Conservation (phyloP, 2,329 filamentous ascomycete species). For the Elsinoe fawcettii region DNA sequence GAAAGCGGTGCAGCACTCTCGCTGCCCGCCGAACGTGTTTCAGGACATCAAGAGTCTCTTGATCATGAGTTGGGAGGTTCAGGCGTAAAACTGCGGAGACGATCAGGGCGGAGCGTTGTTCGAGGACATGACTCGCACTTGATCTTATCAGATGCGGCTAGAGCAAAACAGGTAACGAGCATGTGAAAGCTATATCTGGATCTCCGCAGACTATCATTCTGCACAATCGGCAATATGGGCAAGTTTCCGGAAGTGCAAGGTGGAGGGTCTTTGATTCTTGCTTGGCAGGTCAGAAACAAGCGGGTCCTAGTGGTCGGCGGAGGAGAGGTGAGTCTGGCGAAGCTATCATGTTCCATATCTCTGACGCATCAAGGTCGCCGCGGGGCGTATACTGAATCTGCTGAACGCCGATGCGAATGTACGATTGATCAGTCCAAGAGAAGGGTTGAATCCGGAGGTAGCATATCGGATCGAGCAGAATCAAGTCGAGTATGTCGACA, state of each 20-base stretch:
- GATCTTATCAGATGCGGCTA: constrained; percentile 2
- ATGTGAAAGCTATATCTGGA: constrained; percentile 14
- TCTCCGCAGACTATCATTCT: neutral
- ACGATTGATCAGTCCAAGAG: constrained; percentile 70
- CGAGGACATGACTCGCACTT: constrained; percentile 6
- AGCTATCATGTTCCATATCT: constrained; percentile 6
- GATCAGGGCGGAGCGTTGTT: neutral
- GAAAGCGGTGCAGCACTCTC: constrained; percentile 12
- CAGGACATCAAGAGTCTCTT: neutral
- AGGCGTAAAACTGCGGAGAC: constrained; percentile 1
- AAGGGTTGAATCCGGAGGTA: constrained; percentile 82
- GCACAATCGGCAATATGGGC: constrained; percentile 33
- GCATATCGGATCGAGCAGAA: constrained; percentile 66
- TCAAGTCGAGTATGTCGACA: constrained; percentile 73
- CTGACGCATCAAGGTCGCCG: constrained; percentile 63
- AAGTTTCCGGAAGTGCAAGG: constrained; percentile 74
- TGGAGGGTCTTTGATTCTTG: constrained; percentile 85
- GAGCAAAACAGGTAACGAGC: neutral
- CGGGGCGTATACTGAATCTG: constrained; percentile 85
- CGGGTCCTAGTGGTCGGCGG: constrained; percentile 87
- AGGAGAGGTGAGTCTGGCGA: constrained; percentile 61
- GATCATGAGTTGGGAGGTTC: neutral
- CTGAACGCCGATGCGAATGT: constrained; percentile 92
- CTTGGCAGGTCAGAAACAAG: constrained; percentile 90
- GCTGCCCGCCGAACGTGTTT: constrained; percentile 12